Evolutionary conservation across 176 grass and related monocot species (phyloP).

Genomic region (Lolium perenne): DNA sequence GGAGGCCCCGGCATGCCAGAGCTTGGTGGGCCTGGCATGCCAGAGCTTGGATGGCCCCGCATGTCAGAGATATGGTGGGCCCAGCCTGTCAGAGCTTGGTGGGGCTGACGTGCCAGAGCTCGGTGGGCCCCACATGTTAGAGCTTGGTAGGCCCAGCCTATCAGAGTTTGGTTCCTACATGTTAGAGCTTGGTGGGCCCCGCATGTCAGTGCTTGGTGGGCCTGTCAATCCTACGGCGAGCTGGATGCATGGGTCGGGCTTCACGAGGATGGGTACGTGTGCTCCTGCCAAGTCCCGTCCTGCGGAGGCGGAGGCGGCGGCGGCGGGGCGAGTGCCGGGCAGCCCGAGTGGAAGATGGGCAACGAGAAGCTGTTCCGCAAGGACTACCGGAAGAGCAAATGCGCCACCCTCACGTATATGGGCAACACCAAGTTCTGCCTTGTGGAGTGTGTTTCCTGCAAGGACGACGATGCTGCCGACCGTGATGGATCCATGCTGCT

Average conservation of each 20-base stretch:
- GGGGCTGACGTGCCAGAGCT: too few species aligned
- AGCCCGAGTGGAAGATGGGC: neutral
- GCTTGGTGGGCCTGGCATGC: too few species aligned
- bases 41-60: too few species aligned
- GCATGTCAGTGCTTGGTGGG: too few species aligned
- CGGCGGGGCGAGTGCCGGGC: neutral
- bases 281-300: conserved; percentile 1
- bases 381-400: neutral
- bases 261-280: neutral
- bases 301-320: too few species aligned
- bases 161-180: too few species aligned
- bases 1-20: too few species aligned
- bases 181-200: too few species aligned
- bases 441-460: neutral
- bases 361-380: neutral
- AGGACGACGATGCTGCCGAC: neutral
- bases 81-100: too few species aligned
- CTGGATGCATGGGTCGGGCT: conserved; percentile 34
- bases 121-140: too few species aligned
- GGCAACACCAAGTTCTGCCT: neutral
- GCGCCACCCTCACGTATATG: neutral
- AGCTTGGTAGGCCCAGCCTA: too few species aligned
- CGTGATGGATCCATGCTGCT: neutral
- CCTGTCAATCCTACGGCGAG: conserved; percentile 4
- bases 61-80: too few species aligned